These are phyloP conservation scores for Chlorencoelia australis DNA, from an alignment of 2,329 filamentous ascomycete species.

Conservation along the genomic window DNA sequence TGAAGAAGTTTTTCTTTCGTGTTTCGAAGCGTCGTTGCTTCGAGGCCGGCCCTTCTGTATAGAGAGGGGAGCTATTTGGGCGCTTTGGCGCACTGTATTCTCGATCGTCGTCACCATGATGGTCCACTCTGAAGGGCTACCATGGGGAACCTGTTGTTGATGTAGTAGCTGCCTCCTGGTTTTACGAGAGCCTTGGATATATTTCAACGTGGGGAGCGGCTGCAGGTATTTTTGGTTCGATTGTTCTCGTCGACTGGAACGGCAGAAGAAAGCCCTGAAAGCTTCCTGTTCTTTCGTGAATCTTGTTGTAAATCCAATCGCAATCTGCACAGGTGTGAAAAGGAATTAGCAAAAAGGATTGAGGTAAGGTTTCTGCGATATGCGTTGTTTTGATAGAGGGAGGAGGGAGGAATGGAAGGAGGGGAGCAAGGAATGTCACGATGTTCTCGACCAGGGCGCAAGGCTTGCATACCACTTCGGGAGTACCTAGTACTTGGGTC, in stretches of 20 bases:
- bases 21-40: slow-evolving; percentile 29
- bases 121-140: slow-evolving; percentile 17
- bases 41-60: slow-evolving; percentile 37
- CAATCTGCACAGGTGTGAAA: slow-evolving; percentile 4
- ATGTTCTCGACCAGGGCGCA: slow-evolving; percentile 2
- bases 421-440: slow-evolving; percentile 5
- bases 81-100: slow-evolving; percentile 38
- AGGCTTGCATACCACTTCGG: slow-evolving; percentile 1
- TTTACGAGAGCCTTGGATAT: neutral
- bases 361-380: neutral
- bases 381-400: slow-evolving; percentile 2
- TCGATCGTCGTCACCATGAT: slow-evolving; percentile 27
- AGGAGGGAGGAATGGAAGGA: slow-evolving; percentile 1
- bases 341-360: slow-evolving; percentile 7
- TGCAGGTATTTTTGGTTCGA: neutral
- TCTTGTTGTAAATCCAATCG: neutral
- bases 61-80: slow-evolving; percentile 49
- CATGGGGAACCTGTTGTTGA: slow-evolving; percentile 13
- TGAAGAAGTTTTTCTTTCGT: slow-evolving; percentile 35
- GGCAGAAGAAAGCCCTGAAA: too few relatives aligned
- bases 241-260: neutral
- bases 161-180: slow-evolving; percentile 3
- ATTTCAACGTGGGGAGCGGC: neutral
- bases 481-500: slow-evolving; percentile 5
- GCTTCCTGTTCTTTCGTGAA: neutral